Conservation (phyloP, 352 stramenopile genomes). For the Phytophthora crassamura region DNA sequence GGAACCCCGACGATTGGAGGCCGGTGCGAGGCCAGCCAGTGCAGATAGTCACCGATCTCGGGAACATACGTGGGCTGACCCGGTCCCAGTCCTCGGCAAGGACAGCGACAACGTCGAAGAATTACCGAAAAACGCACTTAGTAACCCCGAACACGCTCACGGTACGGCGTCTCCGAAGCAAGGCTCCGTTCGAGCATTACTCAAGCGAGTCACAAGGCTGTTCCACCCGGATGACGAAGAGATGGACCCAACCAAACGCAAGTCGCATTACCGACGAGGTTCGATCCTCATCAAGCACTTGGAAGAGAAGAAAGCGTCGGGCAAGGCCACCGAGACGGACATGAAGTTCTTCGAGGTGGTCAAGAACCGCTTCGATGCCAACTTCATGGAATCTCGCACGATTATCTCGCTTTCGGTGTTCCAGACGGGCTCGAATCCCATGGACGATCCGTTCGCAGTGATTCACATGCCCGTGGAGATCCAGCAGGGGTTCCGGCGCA, state of each 20-base stretch:
- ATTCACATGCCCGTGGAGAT: slow-evolving; percentile 76
- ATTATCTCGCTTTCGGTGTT: slow-evolving; percentile 85
- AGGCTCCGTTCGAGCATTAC: slow-evolving; percentile 31
- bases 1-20: slow-evolving; percentile 26
- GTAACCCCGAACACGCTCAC: slow-evolving; percentile 11
- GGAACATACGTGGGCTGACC: slow-evolving; percentile 28
- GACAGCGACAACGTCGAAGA: slow-evolving; percentile 2
- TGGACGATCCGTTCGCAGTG: slow-evolving; percentile 76
- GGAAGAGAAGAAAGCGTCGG: slow-evolving; percentile 66
- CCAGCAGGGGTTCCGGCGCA: slow-evolving; percentile 73
- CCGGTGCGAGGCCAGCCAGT: slow-evolving; percentile 8
- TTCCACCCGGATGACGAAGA: slow-evolving; percentile 51
- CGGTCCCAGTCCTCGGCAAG: background rate
- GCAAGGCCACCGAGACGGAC: slow-evolving; percentile 69
- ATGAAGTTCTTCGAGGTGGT: slow-evolving; percentile 87
- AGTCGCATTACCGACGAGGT: slow-evolving; percentile 69
- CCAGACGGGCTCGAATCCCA: slow-evolving; percentile 70
- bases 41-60: background rate
- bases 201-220: slow-evolving; percentile 53
- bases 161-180: slow-evolving; percentile 11
- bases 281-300: slow-evolving; percentile 80
- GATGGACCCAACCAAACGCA: slow-evolving; percentile 44
- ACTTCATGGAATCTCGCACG: slow-evolving; percentile 75
- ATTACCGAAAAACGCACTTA: slow-evolving; percentile 12
- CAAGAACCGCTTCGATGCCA: slow-evolving; percentile 72